phyloP scores from a whole-genome alignment of 2,329 filamentous ascomycete species.

The Teratosphaeria viscida region DNA sequence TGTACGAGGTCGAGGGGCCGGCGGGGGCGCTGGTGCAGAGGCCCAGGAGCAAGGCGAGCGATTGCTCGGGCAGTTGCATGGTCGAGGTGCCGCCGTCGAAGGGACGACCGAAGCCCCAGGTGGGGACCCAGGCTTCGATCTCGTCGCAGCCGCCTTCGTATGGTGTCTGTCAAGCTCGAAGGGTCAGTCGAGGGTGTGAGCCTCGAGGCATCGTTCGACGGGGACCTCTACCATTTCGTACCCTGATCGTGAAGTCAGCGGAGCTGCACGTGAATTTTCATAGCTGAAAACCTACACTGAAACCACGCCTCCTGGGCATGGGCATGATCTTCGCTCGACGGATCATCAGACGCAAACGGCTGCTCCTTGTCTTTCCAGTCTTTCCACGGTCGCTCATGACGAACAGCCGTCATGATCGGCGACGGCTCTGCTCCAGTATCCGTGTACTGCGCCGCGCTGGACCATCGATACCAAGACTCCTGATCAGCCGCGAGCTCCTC shows the following conservation, averaged over 20 bases:
- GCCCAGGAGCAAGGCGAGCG: constrained; percentile 23
- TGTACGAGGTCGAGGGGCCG: constrained; percentile 24
- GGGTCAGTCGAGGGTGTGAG: background rate
- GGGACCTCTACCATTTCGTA: background rate
- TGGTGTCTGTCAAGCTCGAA: constrained; percentile 14
- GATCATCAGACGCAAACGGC: constrained; percentile 18
- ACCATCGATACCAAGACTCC: constrained; percentile 21
- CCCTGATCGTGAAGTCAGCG: background rate
- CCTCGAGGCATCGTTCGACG: constrained; percentile 10
- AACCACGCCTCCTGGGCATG: constrained; percentile 27
- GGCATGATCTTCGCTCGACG: constrained; percentile 16
- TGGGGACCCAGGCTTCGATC: constrained; percentile 26
- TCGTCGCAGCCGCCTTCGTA: constrained; percentile 29
- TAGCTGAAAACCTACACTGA: constrained; percentile 13
- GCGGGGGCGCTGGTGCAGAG: constrained; percentile 25
- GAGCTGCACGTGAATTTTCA: background rate
- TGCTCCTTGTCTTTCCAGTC: constrained; percentile 20
- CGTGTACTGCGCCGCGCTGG: constrained; percentile 15
- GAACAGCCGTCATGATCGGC: constrained; percentile 20
- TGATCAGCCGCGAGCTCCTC: constrained; percentile 16
- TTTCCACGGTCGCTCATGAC: constrained; percentile 21
- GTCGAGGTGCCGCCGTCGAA: constrained; percentile 23
- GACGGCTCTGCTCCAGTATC: constrained; percentile 17
- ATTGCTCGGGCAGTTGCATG: constrained; percentile 25
- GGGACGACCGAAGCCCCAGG: constrained; percentile 27